phyloP scores from a whole-genome alignment of 176 grass and related monocot genomes.

The Zea luxurians region DNA sequence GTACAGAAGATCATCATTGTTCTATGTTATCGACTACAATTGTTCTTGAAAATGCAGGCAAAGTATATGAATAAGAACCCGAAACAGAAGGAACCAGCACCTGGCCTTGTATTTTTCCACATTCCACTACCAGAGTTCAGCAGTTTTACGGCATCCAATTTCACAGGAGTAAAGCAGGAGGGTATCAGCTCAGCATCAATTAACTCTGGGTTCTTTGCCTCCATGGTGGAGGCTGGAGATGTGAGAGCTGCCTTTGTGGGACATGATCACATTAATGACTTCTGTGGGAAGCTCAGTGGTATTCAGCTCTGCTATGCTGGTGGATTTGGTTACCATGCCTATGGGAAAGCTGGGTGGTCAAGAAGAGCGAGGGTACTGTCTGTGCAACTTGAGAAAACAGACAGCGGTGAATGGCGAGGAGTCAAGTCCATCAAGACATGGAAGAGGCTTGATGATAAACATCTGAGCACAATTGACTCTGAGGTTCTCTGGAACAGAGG shows the following conservation, averaged over 20 bases:
- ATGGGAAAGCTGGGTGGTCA: slow-evolving; percentile 89
- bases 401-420: slow-evolving; percentile 58
- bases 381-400: slow-evolving; percentile 68
- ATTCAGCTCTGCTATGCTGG: slow-evolving; percentile 90
- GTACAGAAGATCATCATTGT: background rate
- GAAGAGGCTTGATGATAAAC: slow-evolving; percentile 53
- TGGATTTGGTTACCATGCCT: slow-evolving; percentile 97
- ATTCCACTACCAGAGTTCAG: slow-evolving; percentile 86
- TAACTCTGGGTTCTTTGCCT: slow-evolving; percentile 90
- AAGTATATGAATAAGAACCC: slow-evolving; percentile 50
- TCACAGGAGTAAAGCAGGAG: slow-evolving; percentile 86
- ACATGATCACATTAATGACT: slow-evolving; percentile 92
- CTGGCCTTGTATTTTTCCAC: slow-evolving; percentile 88
- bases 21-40: slow-evolving; percentile 14
- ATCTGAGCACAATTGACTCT: slow-evolving; percentile 77
- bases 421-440: slow-evolving; percentile 97
- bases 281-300: slow-evolving; percentile 71
- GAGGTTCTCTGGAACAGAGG: slow-evolving; percentile 84
- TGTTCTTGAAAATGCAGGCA: slow-evolving; percentile 48
- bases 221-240: slow-evolving; percentile 89
- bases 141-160: slow-evolving; percentile 62
- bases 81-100: slow-evolving; percentile 67
- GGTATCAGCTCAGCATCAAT: slow-evolving; percentile 79
- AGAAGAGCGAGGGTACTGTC: slow-evolving; percentile 92
- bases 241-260: slow-evolving; percentile 81